A percentile compares a stretch with the other conserved stretches of the same genome.
These are phyloP conservation scores for Smittium culicis DNA, from an alignment of 371 early-diverging fungal species.

Conservation along the genomic window DNA sequence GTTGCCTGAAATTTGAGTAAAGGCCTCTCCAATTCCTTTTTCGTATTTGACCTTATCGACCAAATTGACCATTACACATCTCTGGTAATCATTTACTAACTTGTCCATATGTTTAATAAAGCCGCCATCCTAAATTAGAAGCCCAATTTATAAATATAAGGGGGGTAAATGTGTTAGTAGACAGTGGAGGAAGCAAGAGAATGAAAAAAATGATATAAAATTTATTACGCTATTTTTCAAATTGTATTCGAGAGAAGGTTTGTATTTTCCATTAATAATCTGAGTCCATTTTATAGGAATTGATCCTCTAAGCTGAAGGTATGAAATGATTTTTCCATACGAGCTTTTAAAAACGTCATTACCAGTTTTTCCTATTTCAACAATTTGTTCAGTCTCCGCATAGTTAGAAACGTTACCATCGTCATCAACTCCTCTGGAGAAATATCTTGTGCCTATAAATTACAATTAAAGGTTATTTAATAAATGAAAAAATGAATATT, in stretches of 20 bases:
- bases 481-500: no score
- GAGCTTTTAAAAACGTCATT: no score
- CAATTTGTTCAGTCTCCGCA: slow-evolving; percentile 95
- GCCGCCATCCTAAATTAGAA: slow-evolving; percentile 12
- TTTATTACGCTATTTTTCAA: slow-evolving; percentile 9
- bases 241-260: slow-evolving; percentile 64
- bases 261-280: slow-evolving; percentile 76
- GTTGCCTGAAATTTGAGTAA: slow-evolving; percentile 45
- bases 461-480: no score
- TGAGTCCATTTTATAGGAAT: slow-evolving; percentile 97
- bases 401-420: slow-evolving; percentile 91
- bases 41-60: slow-evolving; percentile 86
- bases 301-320: slow-evolving; percentile 93
- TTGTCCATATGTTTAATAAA: slow-evolving; percentile 59
- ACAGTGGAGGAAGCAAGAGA: no score
- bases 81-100: slow-evolving; percentile 54
- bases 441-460: slow-evolving; percentile 88
- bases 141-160: not conserved
- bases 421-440: slow-evolving; percentile 85
- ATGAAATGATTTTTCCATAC: slow-evolving; percentile 42
- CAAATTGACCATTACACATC: slow-evolving; percentile 72
- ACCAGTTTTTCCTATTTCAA: no score
- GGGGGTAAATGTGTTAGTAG: no score
- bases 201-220: slow-evolving; percentile 11
- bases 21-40: slow-evolving; percentile 61